Evolutionary conservation across 2,329 filamentous ascomycete species (phyloP), one percentile per base, ranked within the genome.

Genomic region (Diaporthe vexans): DNA sequence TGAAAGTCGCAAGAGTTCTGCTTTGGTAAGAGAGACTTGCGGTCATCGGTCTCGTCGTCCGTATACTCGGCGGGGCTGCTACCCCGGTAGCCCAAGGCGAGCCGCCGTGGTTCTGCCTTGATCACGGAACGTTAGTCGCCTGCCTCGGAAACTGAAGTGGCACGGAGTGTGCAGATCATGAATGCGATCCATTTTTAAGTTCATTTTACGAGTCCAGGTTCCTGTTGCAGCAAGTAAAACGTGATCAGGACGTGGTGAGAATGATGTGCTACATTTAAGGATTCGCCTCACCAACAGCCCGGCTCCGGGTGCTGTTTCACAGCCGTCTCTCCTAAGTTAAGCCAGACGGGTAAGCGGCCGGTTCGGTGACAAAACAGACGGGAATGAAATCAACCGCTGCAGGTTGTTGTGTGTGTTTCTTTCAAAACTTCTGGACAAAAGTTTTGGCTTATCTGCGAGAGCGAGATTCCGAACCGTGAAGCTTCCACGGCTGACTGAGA

Each of bases 1-100:
- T 98, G 86, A 84, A 73, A 57, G 48, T 40, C 11, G 56, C 54
- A 52, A 58, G 40, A n/a, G 24, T 15, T 61, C 8, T 21, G 10
- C n/a, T 35, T 56, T 24, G 13, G 46, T n/a, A 29, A 15, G 51
- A 21, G 2, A 43, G 15, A 43, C 3, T 37, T 29, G 21, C 24
- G 19, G 29, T 13, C 21, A 40, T 40, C 46, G 63, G 46, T 19
- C 43, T 52, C 29, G 19, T 51, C 43, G 46, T 46, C 63, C 63
- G 63, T 40, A 13, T 9, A 13, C 48, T 54, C 33, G 46, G 63
- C 29, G 63, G 48, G 46, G 24, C 33, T 68, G 48, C 48, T 19
- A 33, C 15, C 19, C 9, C n/a, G 48, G 63, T 37, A 48, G 17
- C 48, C 63, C 29, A 51, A 26, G 46, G 48, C 63, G 63, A 40